Percentiles rank a stretch among this genome's conserved stretches.
Conservation (phyloP, 2,329 filamentous ascomycete species). For the Cercospora berteroae region DNA sequence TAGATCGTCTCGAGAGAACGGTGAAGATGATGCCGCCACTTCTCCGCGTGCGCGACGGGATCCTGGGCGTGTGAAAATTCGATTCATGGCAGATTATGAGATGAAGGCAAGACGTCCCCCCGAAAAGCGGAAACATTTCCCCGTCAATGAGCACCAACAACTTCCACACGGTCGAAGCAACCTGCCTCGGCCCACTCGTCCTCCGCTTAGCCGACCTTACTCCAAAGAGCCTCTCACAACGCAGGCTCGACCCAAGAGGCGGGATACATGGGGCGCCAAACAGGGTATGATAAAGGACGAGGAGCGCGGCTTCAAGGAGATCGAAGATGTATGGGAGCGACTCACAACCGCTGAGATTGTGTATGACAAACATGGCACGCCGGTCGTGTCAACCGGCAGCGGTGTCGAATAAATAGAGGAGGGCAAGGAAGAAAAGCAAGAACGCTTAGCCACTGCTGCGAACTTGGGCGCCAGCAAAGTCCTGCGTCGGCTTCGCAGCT, state of each 20-base stretch:
- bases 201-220: background rate
- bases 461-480: background rate
- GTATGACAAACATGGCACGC: background rate
- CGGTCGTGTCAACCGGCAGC: background rate
- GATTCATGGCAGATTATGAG: background rate
- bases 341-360: background rate
- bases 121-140: background rate
- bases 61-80: background rate
- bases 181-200: background rate
- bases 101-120: background rate
- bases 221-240: background rate
- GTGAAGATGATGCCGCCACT: background rate
- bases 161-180: background rate
- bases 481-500: background rate
- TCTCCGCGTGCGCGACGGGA: background rate
- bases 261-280: background rate
- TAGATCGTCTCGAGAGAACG: background rate
- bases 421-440: background rate
- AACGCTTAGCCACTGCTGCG: background rate
- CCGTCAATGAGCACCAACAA: background rate
- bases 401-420: background rate
- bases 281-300: background rate
- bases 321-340: background rate
- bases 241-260: background rate
- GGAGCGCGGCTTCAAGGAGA: background rate